Evolutionary conservation across 2,329 filamentous ascomycete species (phyloP).

Genomic region (Paracorniculantispora psalliotae): DNA sequence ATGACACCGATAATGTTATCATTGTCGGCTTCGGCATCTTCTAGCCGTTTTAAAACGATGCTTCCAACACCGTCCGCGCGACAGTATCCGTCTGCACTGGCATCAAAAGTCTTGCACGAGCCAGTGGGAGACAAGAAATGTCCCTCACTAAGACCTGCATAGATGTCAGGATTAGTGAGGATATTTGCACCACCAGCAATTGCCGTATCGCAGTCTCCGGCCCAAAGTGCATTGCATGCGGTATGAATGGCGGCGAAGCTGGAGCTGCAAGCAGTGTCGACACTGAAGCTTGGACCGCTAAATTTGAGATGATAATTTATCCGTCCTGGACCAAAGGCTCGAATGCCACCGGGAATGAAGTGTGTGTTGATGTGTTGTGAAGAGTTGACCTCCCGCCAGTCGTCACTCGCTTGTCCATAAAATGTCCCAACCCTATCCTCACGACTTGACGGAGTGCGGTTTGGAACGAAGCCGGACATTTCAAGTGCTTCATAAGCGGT

Average conservation of each 20-base stretch:
- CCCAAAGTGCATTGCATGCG: slow-evolving; percentile 47
- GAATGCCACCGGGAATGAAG: slow-evolving; percentile 44
- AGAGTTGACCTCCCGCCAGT: slow-evolving; percentile 74
- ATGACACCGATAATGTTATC: slow-evolving; percentile 76
- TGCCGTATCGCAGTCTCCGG: slow-evolving; percentile 74
- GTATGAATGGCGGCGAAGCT: slow-evolving; percentile 27
- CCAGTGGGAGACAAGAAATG: slow-evolving; percentile 61
- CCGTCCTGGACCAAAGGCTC: slow-evolving; percentile 51
- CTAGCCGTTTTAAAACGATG: slow-evolving; percentile 72
- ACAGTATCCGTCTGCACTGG: slow-evolving; percentile 77
- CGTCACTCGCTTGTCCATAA: slow-evolving; percentile 72
- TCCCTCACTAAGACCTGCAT: slow-evolving; percentile 67
- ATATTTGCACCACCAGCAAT: slow-evolving; percentile 70
- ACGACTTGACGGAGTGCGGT: slow-evolving; percentile 59
- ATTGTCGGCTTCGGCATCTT: slow-evolving; percentile 71
- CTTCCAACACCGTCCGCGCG: slow-evolving; percentile 71
- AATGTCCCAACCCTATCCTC: slow-evolving; percentile 60
- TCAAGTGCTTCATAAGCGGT: slow-evolving; percentile 76
- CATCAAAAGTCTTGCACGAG: slow-evolving; percentile 67
- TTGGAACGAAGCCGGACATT: slow-evolving; percentile 63
- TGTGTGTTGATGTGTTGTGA: slow-evolving; percentile 60
- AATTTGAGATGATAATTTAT: slow-evolving; percentile 62
- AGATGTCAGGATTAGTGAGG: slow-evolving; percentile 75
- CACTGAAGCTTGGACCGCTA: slow-evolving; percentile 38
- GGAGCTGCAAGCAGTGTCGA: slow-evolving; percentile 33